Percentiles rank a stretch among this genome's conserved stretches.
phyloP scores from a whole-genome alignment of 768 basidiomycete species.

The Termitomyces sp. region DNA sequence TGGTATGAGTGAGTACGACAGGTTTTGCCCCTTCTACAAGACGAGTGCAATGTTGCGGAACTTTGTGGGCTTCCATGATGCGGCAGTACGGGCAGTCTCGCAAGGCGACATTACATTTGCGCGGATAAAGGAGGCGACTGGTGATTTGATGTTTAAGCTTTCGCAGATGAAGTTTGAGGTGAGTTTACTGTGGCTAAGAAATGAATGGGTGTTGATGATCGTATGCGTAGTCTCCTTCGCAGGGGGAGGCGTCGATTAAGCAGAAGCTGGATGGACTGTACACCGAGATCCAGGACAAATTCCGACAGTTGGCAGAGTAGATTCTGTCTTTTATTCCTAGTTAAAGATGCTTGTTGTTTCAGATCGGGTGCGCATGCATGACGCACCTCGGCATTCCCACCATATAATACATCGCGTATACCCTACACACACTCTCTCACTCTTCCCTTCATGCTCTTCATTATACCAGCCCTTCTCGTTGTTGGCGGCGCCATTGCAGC shows the following conservation, averaged over 20 bases:
- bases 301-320: slow-evolving; percentile 79
- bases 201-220: slow-evolving; percentile 4
- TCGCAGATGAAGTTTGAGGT: slow-evolving; percentile 99
- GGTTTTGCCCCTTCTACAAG: slow-evolving; percentile 99
- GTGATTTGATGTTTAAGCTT: slow-evolving; percentile 93
- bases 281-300: slow-evolving; percentile 88
- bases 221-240: slow-evolving; percentile 71
- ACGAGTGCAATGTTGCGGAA: slow-evolving; percentile 93
- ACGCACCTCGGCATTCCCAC: neutral
- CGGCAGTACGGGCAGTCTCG: slow-evolving; percentile 81
- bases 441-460: slow-evolving; percentile 1
- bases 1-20: slow-evolving; percentile 97
- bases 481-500: neutral
- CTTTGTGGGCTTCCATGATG: slow-evolving; percentile 91
- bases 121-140: slow-evolving; percentile 81
- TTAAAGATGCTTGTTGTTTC: slow-evolving; percentile 5
- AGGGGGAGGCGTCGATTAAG: slow-evolving; percentile 82
- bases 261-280: slow-evolving; percentile 79
- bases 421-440: neutral
- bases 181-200: slow-evolving; percentile 16
- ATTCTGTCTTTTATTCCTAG: slow-evolving; percentile 1
- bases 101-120: slow-evolving; percentile 81
- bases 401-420: neutral
- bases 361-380: slow-evolving; percentile 6
- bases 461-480: neutral